Percentiles rank a stretch among this genome's conserved stretches.
Conservation (phyloP, 805 yeast species). For the Metschnikowia vanudenii region DNA sequence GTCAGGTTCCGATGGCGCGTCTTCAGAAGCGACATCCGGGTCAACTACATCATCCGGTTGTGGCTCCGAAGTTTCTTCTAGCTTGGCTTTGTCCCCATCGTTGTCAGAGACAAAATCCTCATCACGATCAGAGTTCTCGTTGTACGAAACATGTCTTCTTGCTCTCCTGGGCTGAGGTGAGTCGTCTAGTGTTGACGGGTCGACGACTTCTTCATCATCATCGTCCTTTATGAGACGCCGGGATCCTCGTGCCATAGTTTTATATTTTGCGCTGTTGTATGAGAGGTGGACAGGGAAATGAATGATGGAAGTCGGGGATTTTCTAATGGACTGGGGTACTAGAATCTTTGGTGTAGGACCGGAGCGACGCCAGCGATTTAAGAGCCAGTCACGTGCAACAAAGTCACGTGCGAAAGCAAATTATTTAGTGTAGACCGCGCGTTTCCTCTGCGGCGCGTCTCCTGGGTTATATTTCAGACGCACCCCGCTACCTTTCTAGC, state of each 20-base stretch:
- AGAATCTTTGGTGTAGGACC: neutral
- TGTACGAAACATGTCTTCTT: constrained; percentile 14
- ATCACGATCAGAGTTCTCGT: constrained; percentile 15
- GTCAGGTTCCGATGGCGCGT: constrained; percentile 6
- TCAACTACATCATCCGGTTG: neutral
- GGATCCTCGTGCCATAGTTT: constrained; percentile 19
- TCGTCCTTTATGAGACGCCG: constrained; percentile 14
- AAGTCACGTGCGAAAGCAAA: neutral
- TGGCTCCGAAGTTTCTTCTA: neutral
- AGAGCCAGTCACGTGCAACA: neutral
- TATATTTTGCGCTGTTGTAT: constrained; percentile 13
- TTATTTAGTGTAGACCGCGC: no score
- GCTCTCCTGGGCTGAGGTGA: constrained; percentile 12
- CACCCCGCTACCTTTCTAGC: neutral
- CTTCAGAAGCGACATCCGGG: constrained; percentile 2
- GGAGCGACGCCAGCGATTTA: constrained; percentile 3
- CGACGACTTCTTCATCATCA: constrained; percentile 9
- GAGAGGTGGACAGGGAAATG: constrained; percentile 17
- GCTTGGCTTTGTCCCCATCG: constrained; percentile 11
- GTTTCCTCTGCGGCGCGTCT: neutral
- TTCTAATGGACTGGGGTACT: neutral
- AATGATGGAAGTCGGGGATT: constrained; percentile 4
- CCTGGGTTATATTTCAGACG: neutral
- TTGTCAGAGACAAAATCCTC: constrained; percentile 6
- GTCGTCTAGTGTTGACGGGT: neutral